Evolutionary conservation across 768 basidiomycete genomes (phyloP).

Genomic region (Mycena latifolia): DNA sequence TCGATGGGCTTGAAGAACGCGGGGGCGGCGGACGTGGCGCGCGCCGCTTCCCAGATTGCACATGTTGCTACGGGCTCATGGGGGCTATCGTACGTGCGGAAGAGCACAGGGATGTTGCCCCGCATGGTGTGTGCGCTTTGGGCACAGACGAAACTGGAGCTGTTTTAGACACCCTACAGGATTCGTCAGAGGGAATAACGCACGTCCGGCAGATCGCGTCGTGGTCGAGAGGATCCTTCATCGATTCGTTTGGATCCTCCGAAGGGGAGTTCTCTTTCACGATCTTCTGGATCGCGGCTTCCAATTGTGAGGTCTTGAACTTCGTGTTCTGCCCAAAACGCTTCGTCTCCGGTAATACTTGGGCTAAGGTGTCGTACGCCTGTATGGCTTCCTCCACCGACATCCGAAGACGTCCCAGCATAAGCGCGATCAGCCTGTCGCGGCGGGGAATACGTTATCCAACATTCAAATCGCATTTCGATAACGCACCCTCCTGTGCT

Average conservation of each 20-base stretch:
- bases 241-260: not conserved
- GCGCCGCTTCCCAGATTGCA: too few relatives aligned
- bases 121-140: not conserved
- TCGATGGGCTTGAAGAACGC: slow-evolving; percentile 40
- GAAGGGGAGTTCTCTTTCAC: not conserved
- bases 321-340: not conserved
- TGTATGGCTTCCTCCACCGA: too few relatives aligned
- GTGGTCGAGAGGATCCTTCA: not conserved
- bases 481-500: too few relatives aligned
- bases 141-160: not conserved
- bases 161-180: not conserved
- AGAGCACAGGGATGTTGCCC: slow-evolving; percentile 13
- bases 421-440: too few relatives aligned
- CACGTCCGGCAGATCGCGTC: not conserved
- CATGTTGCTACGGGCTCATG: too few relatives aligned
- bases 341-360: not conserved
- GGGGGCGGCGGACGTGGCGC: too few relatives aligned
- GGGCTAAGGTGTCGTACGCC: not conserved
- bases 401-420: slow-evolving; percentile 4
- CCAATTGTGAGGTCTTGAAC: not conserved
- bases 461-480: too few relatives aligned
- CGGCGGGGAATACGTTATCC: too few relatives aligned
- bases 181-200: not conserved
- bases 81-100: too few relatives aligned
- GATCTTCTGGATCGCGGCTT: too few relatives aligned